Evolutionary conservation across 345 rosid genomes (phyloP).

Genomic region (Salix brachista): DNA sequence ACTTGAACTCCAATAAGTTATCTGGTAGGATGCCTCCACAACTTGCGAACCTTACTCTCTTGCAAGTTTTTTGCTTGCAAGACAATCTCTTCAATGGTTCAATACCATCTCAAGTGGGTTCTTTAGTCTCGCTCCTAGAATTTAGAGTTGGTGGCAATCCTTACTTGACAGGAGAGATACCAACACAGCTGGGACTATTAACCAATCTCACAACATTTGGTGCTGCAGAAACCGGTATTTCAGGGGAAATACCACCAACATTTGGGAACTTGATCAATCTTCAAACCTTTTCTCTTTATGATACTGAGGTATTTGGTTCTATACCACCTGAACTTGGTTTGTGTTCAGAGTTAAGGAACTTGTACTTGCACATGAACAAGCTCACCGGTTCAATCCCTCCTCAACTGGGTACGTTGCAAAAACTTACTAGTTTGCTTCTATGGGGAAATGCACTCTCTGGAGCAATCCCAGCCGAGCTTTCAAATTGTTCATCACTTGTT

Average conservation of each 20-base stretch:
- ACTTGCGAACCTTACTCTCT: conserved; percentile 55
- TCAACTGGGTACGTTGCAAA: conserved; percentile 72
- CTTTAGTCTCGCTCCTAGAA: conserved; percentile 70
- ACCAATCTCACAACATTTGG: conserved; percentile 85
- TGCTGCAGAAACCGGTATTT: conserved; percentile 81
- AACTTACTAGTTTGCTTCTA: conserved; percentile 84
- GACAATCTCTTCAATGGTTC: conserved; percentile 83
- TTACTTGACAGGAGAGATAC: conserved; percentile 68
- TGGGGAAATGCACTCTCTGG: conserved; percentile 88
- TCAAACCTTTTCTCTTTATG: conserved; percentile 84
- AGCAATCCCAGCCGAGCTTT: conserved; percentile 68
- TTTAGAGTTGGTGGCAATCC: conserved; percentile 88
- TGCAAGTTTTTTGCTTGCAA: conserved; percentile 80
- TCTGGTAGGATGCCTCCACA: conserved; percentile 64
- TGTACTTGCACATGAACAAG: conserved; percentile 94
- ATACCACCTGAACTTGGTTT: conserved; percentile 78
- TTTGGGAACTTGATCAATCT: conserved; percentile 82
- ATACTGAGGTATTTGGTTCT: conserved; percentile 69
- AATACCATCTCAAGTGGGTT: conserved; percentile 74
- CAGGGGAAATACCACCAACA: conserved; percentile 73
- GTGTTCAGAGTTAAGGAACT: conserved; percentile 71
- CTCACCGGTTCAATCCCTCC: conserved; percentile 82
- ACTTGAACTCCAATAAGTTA: conserved; percentile 70
- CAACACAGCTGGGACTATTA: conserved; percentile 65
- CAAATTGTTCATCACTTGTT: conserved; percentile 86